Base-by-base conservation (phyloP, 805 yeast genomes). In the Candida nemodendra region DNA sequence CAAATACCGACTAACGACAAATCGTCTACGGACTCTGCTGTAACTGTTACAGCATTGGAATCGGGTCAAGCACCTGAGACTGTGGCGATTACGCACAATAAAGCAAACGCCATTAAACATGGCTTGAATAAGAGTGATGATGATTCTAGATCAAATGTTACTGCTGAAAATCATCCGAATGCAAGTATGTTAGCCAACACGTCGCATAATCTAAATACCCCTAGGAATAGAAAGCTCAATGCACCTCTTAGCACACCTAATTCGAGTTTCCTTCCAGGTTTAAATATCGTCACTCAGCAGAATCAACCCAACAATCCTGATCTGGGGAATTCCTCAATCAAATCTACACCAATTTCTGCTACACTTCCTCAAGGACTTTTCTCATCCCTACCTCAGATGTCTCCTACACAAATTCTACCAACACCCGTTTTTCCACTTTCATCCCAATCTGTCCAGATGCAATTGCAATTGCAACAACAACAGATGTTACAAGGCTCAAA, bases 1-100 rank as follows among this genome's bases (percentile, higher is more conserved):
- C 79, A 78, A 48, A 81, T 81, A n/a, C 88, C 88, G 1, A 50
- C 37, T n/a, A 38, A 41, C 28, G 59, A 49, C 26, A 47, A 50
- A 33, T 21, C 48, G 15, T 45, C 59, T 44, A 41, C 62, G 38
- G 68, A 69, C 54, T 57, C 74, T 51, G 68, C 74, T 35, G 50
- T 66, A 18, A 70, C 78, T 0, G 52, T 73, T 17, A 68, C 79
- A 4, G 76, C 78, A 1, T 32, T 69, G 9, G 59, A 51, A 65
- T 68, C 41, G 2, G 34, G 45, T 2, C 34, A 44, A 19, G 8
- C 43, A 16, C 28, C 27, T 27, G 41, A 21, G 18, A 12, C 5
- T 18, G 15, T 15, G 17, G 6, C 28, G 2, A 11, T 17, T 8
- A 30, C 27, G 19, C 21, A 33, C 18, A 19, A 15, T 19, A 30